Base-by-base conservation (phyloP, 2,329 filamentous ascomycete species). In the Lanzia echinophila region DNA sequence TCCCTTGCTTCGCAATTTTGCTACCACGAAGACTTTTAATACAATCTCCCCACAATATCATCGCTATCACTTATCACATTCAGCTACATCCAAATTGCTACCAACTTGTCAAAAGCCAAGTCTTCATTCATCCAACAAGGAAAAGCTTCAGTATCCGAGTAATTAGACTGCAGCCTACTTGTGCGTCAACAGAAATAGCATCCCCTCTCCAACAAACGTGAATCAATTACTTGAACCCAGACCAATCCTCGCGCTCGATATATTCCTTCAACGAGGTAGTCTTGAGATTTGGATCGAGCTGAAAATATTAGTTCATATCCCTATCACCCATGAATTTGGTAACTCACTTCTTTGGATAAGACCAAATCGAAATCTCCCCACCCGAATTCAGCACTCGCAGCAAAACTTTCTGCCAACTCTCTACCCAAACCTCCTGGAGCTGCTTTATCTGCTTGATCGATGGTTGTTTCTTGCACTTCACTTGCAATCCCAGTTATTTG, bases 301-400 rank as follows among this genome's bases (percentile, higher is more conserved):
- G 20, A 19, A 46, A 31, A 10, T n/a, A 33, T 46, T 20, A 46
- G 43, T 46, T 19, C 15, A n/a, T 17, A 10, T 46, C 10, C 47
- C 47, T 55, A 46, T 17, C 57, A 20, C 12, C 38, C 19, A 11
- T 46, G 19, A 20, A 20, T 69, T 52, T 3, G 66, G 19, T 3
- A 19, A 46, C 43, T 46, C 13, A 46, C 43, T n/a, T 46, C 59
- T 28, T 55, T 58, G 7, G 63, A 62, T 53, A 70, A 64, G 1
- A 51, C 51, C 28, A 54, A 39, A 32, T 65, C 51, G 22, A 54
- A 32, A 32, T 65, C 55, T 1, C 69, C 69, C 53, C 69, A 72
- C 2, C 70, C 70, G 58, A 65, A 70, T 43, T 69, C 64, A 15
- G 65, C 63, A 52, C 69, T 66, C 19, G 68, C 71, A 46, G 61